These are phyloP conservation scores for Agaricus blazei DNA, from an alignment of 768 basidiomycete genomes.

Conservation along the genomic window DNA sequence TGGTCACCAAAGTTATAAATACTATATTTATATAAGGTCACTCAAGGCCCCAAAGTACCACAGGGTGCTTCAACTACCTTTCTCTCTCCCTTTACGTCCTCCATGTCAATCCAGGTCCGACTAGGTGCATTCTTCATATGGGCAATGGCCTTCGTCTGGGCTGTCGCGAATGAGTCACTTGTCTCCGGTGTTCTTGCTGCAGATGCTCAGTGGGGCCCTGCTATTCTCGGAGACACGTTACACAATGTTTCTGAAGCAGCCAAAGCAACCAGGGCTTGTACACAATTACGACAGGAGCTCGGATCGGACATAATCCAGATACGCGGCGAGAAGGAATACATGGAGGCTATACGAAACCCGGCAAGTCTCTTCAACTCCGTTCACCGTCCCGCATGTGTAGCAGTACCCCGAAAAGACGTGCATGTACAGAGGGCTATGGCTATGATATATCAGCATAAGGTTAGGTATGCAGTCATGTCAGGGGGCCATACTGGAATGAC, in stretches of 20 bases:
- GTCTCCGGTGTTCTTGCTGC: not conserved
- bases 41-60: not conserved
- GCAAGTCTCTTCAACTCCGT: slow-evolving; percentile 33
- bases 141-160: not conserved
- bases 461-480: slow-evolving; percentile 36
- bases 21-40: slow-evolving; percentile 9
- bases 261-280: not conserved
- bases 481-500: slow-evolving; percentile 37
- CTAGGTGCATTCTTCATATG: slow-evolving; percentile 6
- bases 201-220: not conserved
- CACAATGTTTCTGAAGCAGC: not conserved
- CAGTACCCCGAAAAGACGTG: slow-evolving; percentile 23
- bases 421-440: slow-evolving; percentile 35
- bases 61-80: not conserved
- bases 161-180: not conserved
- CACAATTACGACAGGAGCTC: slow-evolving; percentile 3
- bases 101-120: slow-evolving; percentile 8
- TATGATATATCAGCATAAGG: slow-evolving; percentile 27
- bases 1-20: not conserved
- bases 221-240: not conserved
- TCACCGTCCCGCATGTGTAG: slow-evolving; percentile 29
- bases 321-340: not conserved
- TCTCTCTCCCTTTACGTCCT: slow-evolving; percentile 3
- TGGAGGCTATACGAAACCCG: slow-evolving; percentile 12
- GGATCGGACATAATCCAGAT: slow-evolving; percentile 5